Evolutionary conservation across 495 filamentous ascomycete genomes (phyloP).

Genomic region (Apodospora peruviana): DNA sequence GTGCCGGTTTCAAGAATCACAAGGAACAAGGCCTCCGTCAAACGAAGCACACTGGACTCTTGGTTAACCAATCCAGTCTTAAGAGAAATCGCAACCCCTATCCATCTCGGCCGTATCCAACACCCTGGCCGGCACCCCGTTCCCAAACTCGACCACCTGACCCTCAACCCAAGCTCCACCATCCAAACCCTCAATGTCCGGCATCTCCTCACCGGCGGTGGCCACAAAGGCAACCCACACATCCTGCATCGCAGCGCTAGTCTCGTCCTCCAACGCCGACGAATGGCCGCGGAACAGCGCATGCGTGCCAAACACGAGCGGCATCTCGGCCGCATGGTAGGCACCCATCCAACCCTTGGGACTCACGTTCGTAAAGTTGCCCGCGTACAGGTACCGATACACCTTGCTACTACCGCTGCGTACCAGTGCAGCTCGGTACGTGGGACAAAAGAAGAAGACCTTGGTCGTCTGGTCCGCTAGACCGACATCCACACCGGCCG

Average conservation of each 20-base stretch:
- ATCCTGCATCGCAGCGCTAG: slow-evolving; percentile 30
- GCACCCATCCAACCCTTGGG: slow-evolving; percentile 40
- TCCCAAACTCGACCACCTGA: no score
- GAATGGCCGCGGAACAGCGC: slow-evolving; percentile 29
- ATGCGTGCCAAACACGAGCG: slow-evolving; percentile 44
- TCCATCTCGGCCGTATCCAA: no score
- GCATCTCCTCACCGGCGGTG: no score
- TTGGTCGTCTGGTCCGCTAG: slow-evolving; percentile 6
- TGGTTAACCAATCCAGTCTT: no score
- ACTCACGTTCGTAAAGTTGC: slow-evolving; percentile 41
- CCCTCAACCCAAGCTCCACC: no score
- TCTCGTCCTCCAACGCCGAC: slow-evolving; percentile 23
- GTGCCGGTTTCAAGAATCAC: no score
- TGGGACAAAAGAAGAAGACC: slow-evolving; percentile 20
- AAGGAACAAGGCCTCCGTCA: no score
- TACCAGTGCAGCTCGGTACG: slow-evolving; percentile 12
- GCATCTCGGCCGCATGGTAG: slow-evolving; percentile 46
- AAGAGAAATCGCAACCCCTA: no score
- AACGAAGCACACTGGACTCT: no score
- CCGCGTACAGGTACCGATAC: slow-evolving; percentile 39
- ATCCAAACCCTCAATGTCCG: no score
- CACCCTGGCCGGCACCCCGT: no score
- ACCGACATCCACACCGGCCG: slow-evolving; percentile 7
- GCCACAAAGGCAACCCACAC: slow-evolving; percentile 45
- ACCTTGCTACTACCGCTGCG: slow-evolving; percentile 30